phyloP scores from a whole-genome alignment of 257 asterid species.

The Forsythia suspensa region DNA sequence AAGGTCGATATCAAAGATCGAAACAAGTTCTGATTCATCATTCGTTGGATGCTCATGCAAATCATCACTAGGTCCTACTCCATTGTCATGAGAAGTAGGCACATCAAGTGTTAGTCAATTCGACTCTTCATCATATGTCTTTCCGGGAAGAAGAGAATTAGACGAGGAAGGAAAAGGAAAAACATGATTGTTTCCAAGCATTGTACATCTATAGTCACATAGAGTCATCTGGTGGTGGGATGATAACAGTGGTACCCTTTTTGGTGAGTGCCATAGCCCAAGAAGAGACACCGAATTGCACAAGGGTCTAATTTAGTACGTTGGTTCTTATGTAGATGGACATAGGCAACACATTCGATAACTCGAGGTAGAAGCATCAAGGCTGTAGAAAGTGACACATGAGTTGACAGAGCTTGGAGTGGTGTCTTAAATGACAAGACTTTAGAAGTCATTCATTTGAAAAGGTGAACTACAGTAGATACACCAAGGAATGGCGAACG shows the following conservation, averaged over 20 bases:
- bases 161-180: background rate
- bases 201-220: background rate
- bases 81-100: background rate
- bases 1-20: no score
- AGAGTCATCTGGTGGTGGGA: background rate
- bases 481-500: no score
- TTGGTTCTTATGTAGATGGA: background rate
- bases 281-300: background rate
- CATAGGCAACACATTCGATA: background rate
- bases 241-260: background rate
- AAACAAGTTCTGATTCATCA: no score
- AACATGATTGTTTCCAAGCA: background rate
- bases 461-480: background rate
- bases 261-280: background rate
- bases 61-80: no score
- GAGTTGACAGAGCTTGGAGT: background rate
- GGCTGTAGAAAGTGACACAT: background rate
- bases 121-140: background rate
- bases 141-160: background rate
- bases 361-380: background rate
- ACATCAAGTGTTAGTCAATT: background rate
- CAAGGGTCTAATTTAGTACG: background rate
- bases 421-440: background rate
- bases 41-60: no score
- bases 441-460: background rate